These are phyloP conservation scores for Pythium scleroteichum DNA, from an alignment of 352 stramenopile genomes.

Conservation along the genomic window DNA sequence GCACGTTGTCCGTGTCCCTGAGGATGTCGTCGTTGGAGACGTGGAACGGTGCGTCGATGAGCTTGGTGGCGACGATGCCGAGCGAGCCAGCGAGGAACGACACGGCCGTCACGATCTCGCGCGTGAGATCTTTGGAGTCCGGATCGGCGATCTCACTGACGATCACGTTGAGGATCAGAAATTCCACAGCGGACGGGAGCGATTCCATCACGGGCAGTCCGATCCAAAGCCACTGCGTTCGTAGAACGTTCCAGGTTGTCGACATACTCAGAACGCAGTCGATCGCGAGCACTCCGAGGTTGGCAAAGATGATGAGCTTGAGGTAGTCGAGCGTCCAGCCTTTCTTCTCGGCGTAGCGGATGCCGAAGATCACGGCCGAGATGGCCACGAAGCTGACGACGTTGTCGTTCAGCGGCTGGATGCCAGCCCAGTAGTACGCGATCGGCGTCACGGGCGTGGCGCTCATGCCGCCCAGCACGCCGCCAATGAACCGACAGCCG, in stretches of 20 bases:
- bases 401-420: conserved; percentile 51
- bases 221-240: conserved; percentile 63
- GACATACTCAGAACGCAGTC: conserved; percentile 46
- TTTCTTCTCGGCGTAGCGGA: conserved; percentile 38
- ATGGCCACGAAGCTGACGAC: conserved; percentile 48
- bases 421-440: conserved; percentile 44
- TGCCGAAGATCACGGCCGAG: conserved; percentile 24
- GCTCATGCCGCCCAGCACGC: conserved; percentile 35
- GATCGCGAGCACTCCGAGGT: conserved; percentile 33
- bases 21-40: conserved; percentile 50
- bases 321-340: conserved; percentile 45
- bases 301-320: conserved; percentile 34
- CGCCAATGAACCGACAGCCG: conserved; percentile 39
- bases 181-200: conserved; percentile 48
- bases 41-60: conserved; percentile 10
- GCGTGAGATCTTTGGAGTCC: conserved; percentile 29
- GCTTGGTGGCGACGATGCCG: conserved; percentile 52
- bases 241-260: conserved; percentile 55
- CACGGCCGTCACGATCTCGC: conserved; percentile 45
- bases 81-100: conserved; percentile 41
- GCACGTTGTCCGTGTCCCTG: conserved; percentile 42
- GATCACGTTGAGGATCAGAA: conserved; percentile 46
- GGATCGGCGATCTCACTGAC: conserved; percentile 51
- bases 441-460: conserved; percentile 39
- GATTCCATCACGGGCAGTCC: conserved; percentile 53